phyloP scores from a whole-genome alignment of 2,329 filamentous ascomycete genomes.

The Fusarium phyllophilum region DNA sequence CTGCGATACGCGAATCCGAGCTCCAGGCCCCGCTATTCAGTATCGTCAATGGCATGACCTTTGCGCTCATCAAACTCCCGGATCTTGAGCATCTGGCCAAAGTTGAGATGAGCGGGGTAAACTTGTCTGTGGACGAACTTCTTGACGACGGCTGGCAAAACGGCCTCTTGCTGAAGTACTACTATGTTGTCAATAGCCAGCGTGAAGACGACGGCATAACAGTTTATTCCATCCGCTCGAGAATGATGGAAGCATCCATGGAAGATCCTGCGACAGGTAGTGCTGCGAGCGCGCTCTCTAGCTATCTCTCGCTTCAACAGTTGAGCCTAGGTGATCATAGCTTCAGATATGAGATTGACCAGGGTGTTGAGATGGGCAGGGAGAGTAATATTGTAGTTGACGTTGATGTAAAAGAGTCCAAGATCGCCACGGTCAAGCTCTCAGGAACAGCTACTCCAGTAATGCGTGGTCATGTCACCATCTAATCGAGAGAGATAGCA shows the following conservation, averaged over 20 bases:
- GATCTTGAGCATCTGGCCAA: conserved; percentile 66
- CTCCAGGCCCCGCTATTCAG: conserved; percentile 62
- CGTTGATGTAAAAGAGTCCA: conserved; percentile 48
- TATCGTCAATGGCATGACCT: conserved; percentile 80
- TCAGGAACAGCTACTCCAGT: conserved; percentile 50
- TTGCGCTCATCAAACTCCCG: conserved; percentile 71
- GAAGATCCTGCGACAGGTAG: conserved; percentile 73
- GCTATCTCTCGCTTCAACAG: conserved; percentile 62
- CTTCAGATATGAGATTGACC: conserved; percentile 63
- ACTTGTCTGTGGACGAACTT: conserved; percentile 49
- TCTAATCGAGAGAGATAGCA: conserved; percentile 30
- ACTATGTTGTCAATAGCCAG: conserved; percentile 61
- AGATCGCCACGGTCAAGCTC: conserved; percentile 47
- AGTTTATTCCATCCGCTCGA: conserved; percentile 59
- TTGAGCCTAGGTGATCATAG: conserved; percentile 45
- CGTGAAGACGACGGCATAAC: conserved; percentile 42
- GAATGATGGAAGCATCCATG: conserved; percentile 65
- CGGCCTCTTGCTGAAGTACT: conserved; percentile 65
- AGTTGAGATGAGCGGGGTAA: conserved; percentile 47
- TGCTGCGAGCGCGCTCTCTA: conserved; percentile 66
- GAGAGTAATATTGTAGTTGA: conserved; percentile 63
- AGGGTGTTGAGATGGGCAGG: conserved; percentile 75
- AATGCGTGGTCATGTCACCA: conserved; percentile 48
- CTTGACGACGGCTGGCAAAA: conserved; percentile 66
- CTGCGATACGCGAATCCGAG: conserved; percentile 50